A percentile compares a stretch with the other conserved stretches of the same genome.
These are phyloP conservation scores for Penicillium italicum DNA, from an alignment of 2,329 filamentous ascomycete species.

Conservation along the genomic window DNA sequence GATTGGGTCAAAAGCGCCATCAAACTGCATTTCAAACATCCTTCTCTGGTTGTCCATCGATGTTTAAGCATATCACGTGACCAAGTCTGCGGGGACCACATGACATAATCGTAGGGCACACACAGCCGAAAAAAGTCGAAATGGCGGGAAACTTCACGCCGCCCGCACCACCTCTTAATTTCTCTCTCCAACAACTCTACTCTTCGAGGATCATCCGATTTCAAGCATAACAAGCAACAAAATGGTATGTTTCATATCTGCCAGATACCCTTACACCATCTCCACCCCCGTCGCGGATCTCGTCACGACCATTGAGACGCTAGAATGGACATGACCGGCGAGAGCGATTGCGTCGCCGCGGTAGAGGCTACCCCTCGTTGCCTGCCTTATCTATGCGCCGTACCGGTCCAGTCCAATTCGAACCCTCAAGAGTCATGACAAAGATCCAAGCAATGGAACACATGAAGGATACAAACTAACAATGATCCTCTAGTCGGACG, in stretches of 20 bases:
- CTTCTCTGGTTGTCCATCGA: background rate
- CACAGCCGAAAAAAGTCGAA: slow-evolving; percentile 31
- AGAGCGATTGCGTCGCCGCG: background rate
- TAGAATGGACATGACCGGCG: slow-evolving; percentile 2
- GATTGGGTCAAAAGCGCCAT: background rate
- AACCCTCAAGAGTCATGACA: background rate
- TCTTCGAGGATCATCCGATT: slow-evolving; percentile 56
- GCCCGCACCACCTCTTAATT: slow-evolving; percentile 17
- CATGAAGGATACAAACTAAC: background rate
- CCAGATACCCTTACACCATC: background rate
- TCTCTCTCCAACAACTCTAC: slow-evolving; percentile 29
- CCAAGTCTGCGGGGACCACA: background rate
- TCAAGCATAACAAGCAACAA: slow-evolving; percentile 40
- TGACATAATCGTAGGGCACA: slow-evolving; percentile 34
- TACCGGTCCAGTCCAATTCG: background rate
- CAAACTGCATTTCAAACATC: background rate
- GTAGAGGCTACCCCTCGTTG: background rate
- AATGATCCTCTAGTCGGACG: slow-evolving; percentile 73
- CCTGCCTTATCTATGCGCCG: background rate
- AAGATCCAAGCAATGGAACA: background rate
- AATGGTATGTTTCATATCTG: slow-evolving; percentile 42
- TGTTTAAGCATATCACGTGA: slow-evolving; percentile 9
- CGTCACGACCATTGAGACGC: slow-evolving; percentile 6
- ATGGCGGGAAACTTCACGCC: slow-evolving; percentile 23
- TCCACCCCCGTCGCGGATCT: background rate